A percentile compares a stretch with the other conserved stretches of the same genome.
These are phyloP conservation scores for Dryas drummondii DNA, from an alignment of 306 rosid genomes.

Conservation along the genomic window DNA sequence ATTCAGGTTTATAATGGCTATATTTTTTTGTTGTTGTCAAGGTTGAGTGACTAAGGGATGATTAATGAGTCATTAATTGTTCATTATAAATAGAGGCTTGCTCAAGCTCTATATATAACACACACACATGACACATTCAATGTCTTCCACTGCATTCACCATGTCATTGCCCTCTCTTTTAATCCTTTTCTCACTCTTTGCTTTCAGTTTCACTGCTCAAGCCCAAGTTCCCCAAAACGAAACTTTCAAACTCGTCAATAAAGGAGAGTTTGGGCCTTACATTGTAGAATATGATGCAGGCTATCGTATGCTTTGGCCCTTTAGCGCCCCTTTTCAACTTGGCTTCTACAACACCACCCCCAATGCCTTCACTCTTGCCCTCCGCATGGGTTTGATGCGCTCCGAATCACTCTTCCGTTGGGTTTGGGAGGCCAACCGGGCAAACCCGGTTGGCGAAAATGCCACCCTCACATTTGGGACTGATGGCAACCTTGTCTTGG, in stretches of 20 bases:
- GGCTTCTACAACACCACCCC: conserved; percentile 73
- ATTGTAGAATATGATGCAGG: conserved; percentile 49
- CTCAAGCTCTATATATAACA: not conserved
- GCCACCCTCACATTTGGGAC: conserved; percentile 51
- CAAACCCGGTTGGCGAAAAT: conserved; percentile 44
- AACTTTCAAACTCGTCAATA: conserved; percentile 49
- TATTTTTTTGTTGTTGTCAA: too few relatives aligned
- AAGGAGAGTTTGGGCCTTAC: conserved; percentile 53
- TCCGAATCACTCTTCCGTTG: conserved; percentile 43
- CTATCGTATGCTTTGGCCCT: conserved; percentile 37
- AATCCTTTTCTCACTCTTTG: conserved; percentile 19
- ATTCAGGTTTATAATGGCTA: too few relatives aligned
- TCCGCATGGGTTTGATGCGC: conserved; percentile 42
- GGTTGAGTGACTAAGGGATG: too few relatives aligned
- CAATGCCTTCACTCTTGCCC: conserved; percentile 57
- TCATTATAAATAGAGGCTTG: not conserved
- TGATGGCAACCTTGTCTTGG: conserved; percentile 62
- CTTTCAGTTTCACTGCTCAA: conserved; percentile 17
- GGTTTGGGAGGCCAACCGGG: conserved; percentile 70
- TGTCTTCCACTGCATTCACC: too few relatives aligned
- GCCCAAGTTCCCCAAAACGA: conserved; percentile 50
- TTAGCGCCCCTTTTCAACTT: conserved; percentile 53
- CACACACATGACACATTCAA: too few relatives aligned
- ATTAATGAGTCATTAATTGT: too few relatives aligned
- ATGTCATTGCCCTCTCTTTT: too few relatives aligned